Evolutionary conservation across 2,329 filamentous ascomycete species (phyloP), one percentile per base, ranked within the genome.

Genomic region (Fusarium burgessii): DNA sequence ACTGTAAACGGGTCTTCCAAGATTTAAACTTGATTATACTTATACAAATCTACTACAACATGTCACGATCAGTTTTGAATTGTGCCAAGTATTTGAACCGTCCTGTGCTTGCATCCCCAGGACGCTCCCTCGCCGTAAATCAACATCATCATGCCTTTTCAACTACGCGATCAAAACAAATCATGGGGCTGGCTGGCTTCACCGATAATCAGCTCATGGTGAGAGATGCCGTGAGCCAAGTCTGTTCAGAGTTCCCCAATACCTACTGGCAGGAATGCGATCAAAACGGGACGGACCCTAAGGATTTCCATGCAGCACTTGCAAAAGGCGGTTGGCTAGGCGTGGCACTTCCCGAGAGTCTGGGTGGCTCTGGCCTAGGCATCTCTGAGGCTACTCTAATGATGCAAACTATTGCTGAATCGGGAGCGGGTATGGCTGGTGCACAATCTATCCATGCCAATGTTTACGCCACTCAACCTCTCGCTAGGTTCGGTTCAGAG

Each of bases 301-400:
- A 88, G 52, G 92, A 94, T 33, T 90, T 97, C 41, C 93, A 96
- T 78, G 87, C 90, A 1, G 91, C 91, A 0, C 80, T 96, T 15
- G 91, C 93, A 12, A 88, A 88, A 59, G 91, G 90, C 70, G 93
- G 93, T 14, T 96, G 92, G 92, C 87, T 96, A 43, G 93, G 93
- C 5, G 94, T 95, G 71, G 92, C 92, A 0, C 82, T 96, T 7
- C 93, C 93, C 0, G 92, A 94, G 77, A 84, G 88, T 0, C 86
- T 93, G 0, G 93, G 93, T 6, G 93, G 93, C 2, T 87, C 92
- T 2, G 92, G 92, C 0, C 81, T 97, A 13, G 93, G 90, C 17
- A 94, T 96, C 49, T 91, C 91, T 1, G 93, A 96, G 78, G 93
- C 93, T 2, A 93, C 91, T 1, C 92, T 95, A 87, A 95, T 96